These are phyloP conservation scores for Marasmius oreades DNA, from an alignment of 1,284 basidiomycete genomes.

Conservation along the genomic window DNA sequence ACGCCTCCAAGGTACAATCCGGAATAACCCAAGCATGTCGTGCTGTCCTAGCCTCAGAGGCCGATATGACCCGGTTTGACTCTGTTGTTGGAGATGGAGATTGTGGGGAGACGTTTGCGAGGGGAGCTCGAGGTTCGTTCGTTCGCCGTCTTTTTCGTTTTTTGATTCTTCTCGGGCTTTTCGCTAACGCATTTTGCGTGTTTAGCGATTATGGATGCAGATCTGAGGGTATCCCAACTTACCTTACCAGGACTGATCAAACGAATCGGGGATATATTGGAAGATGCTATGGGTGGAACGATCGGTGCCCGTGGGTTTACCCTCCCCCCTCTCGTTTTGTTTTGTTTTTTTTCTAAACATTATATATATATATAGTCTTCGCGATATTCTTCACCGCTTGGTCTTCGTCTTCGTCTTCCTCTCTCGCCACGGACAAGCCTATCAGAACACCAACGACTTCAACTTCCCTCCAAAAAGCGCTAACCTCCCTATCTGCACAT, in stretches of 20 bases:
- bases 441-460: too few species aligned
- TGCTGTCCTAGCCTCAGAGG: slow-evolving; percentile 23
- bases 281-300: slow-evolving; percentile 36
- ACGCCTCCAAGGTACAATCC: not conserved
- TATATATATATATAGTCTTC: slow-evolving; percentile 40
- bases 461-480: too few species aligned
- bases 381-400: slow-evolving; percentile 46
- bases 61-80: slow-evolving; percentile 31
- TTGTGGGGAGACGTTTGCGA: slow-evolving; percentile 34
- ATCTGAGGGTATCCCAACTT: slow-evolving; percentile 11
- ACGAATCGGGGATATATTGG: slow-evolving; percentile 26
- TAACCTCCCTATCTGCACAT: too few species aligned
- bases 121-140: slow-evolving; percentile 31
- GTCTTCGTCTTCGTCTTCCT: slow-evolving; percentile 5
- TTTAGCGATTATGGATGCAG: slow-evolving; percentile 12
- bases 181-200: slow-evolving; percentile 14
- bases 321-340: not conserved
- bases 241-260: slow-evolving; percentile 16
- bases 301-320: slow-evolving; percentile 31
- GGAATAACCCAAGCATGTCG: slow-evolving; percentile 24
- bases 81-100: slow-evolving; percentile 36
- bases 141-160: not conserved
- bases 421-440: too few species aligned
- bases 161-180: not conserved
- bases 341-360: not conserved